Evolutionary conservation across 2,329 filamentous ascomycete genomes (phyloP).

Genomic region (Clonostachys sp.): DNA sequence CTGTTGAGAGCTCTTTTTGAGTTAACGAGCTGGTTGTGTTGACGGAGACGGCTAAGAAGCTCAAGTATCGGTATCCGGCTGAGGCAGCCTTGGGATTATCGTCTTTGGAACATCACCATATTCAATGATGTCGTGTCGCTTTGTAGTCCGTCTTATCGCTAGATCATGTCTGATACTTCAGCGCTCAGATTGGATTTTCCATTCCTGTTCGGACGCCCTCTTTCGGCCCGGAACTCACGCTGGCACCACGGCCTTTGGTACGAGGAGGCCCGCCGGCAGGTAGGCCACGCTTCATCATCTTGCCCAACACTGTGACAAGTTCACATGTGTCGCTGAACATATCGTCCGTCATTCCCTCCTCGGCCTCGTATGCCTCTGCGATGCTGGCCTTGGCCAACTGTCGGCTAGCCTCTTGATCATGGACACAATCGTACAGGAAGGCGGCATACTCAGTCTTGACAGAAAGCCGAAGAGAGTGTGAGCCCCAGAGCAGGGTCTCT

Average conservation of each 20-base stretch:
- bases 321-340: slow-evolving; percentile 92
- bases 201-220: slow-evolving; percentile 26
- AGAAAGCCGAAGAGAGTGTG: slow-evolving; percentile 82
- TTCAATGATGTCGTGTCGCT: background rate
- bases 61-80: background rate
- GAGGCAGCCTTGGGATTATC: background rate
- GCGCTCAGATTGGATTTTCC: slow-evolving; percentile 34
- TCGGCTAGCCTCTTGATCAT: slow-evolving; percentile 73
- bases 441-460: slow-evolving; percentile 90
- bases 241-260: slow-evolving; percentile 24
- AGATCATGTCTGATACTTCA: background rate
- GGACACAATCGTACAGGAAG: slow-evolving; percentile 89
- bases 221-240: slow-evolving; percentile 11
- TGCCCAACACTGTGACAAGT: slow-evolving; percentile 78
- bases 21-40: no score
- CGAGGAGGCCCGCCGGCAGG: slow-evolving; percentile 25
- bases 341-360: slow-evolving; percentile 90
- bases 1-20: no score
- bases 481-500: slow-evolving; percentile 74
- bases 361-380: slow-evolving; percentile 83
- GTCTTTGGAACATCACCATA: background rate
- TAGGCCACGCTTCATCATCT: slow-evolving; percentile 78
- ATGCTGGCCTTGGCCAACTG: slow-evolving; percentile 78
- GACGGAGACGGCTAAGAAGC: background rate
- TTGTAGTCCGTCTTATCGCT: background rate